Evolutionary conservation across 176 grass and related monocot species (phyloP).

Genomic region (Pontederia paniculata): DNA sequence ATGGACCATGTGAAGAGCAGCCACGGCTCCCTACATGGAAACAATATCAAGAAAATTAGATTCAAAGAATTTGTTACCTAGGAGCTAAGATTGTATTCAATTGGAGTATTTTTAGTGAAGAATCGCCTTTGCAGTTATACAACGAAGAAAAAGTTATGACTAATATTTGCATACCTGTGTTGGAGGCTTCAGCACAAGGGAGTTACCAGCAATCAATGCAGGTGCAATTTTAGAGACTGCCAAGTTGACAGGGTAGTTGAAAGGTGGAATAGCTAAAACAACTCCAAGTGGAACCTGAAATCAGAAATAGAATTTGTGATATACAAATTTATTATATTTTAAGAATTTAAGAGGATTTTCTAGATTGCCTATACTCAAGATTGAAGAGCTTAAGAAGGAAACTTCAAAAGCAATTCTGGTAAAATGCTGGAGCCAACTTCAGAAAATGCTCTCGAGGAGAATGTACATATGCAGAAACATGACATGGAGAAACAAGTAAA

Average conservation of each 20-base stretch:
- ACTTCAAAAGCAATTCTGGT: too few relatives aligned
- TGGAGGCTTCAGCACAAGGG: conserved; percentile 89
- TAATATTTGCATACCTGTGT: conserved; percentile 48
- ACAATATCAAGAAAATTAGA: conserved; percentile 2
- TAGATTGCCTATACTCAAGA: too few relatives aligned
- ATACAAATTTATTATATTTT: too few relatives aligned
- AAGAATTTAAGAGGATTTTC: too few relatives aligned
- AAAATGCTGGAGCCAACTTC: too few relatives aligned
- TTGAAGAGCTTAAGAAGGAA: too few relatives aligned
- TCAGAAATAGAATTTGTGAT: too few relatives aligned
- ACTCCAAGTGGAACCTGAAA: conserved; percentile 86
- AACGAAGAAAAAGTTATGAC: not conserved
- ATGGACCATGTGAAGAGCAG: conserved; percentile 95
- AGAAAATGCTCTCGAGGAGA: too few relatives aligned
- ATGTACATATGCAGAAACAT: too few relatives aligned
- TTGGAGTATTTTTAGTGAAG: not conserved
- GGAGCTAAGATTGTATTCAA: not conserved
- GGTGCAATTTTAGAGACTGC: conserved; percentile 96
- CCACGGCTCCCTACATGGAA: conserved; percentile 67
- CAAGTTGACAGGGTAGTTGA: conserved; percentile 96
- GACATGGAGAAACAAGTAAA: too few relatives aligned
- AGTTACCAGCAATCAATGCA: conserved; percentile 85
- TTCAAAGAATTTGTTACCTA: not conserved
- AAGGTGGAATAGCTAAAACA: conserved; percentile 92
- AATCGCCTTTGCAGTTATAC: too few relatives aligned